phyloP scores from a whole-genome alignment of 208 protist species.

The Blastocrithidia nonstop region DNA sequence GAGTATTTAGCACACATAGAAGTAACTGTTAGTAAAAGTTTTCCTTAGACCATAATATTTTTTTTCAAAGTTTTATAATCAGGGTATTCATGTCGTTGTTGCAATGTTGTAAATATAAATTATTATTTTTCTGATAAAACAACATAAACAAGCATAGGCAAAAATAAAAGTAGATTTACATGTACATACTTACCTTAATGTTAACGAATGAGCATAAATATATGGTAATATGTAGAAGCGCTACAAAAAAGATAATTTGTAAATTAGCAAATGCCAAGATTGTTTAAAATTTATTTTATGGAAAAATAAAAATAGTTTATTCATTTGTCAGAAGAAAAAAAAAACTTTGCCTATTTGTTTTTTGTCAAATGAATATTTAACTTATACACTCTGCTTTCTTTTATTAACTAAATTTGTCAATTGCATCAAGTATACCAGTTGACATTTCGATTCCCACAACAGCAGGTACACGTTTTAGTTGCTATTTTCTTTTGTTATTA shows the following conservation, averaged over 20 bases:
- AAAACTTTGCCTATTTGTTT: neutral
- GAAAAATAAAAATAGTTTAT: constrained; percentile 1
- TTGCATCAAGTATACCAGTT: neutral
- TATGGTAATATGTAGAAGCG: constrained; percentile 2
- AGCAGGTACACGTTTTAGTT: constrained; percentile 34
- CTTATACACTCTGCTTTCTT: constrained; percentile 1
- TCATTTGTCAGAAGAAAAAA: neutral
- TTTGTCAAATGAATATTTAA: neutral
- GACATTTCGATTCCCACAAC: constrained; percentile 16
- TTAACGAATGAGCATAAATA: too few relatives aligned
- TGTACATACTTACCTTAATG: too few relatives aligned
- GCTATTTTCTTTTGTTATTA: constrained; percentile 11
- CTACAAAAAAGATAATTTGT: constrained; percentile 3
- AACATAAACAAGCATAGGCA: constrained; percentile 2
- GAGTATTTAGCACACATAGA: neutral
- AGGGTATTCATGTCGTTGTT: neutral
- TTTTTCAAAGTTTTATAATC: neutral
- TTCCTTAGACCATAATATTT: neutral
- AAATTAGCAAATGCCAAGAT: neutral
- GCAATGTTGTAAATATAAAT: neutral
- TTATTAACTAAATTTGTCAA: neutral
- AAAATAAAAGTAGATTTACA: constrained; percentile 1
- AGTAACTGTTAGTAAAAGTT: neutral
- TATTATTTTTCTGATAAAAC: constrained; percentile 2
- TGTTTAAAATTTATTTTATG: constrained; percentile 1